Evolutionary conservation across 257 asterid species (phyloP), one percentile per base, ranked within the genome.

Genomic region (Echium plantagineum): DNA sequence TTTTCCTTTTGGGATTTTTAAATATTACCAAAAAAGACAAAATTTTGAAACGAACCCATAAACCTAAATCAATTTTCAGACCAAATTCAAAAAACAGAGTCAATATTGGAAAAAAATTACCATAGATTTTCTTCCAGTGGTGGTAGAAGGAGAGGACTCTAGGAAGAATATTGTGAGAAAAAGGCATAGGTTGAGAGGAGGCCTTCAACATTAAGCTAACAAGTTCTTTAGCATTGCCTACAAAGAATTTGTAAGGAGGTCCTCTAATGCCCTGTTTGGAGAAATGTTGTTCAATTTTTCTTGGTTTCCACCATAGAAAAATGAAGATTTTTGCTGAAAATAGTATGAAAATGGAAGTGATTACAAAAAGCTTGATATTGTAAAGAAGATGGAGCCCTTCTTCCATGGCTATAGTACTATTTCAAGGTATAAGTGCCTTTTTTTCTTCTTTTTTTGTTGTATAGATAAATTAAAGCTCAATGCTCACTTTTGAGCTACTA

Each of bases 51-150:
- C 46, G 9, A 35, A 7, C 46, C 46, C 10, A 35, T 35, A 35
- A 35, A 9, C 13, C 13, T 3, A 35, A 35, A 35, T 35, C 46
- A 35, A 35, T 6, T 35, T 35, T 7, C 5, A 35, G 9, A 1
- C 46, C 5, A 35, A 35, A 7, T 35, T 35, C 13, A 7, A 35
- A 32, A 32, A 35, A 7, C 46, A 35, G 46, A 35, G 46, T 3
- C 9, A 35, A 7, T 7, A 42, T 42, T 42, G 26, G 3, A 24
- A 49, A 20, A 18, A 7, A 2, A 30, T 63, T 58, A 77, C 83
- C 83, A 60, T 78, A 78, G 47, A 78, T 57, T 66, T 78, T 78
- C 80, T 75, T 72, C 83, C 83, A 78, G 65, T 78, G 83, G 49
- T 78, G 83, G 19, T 78, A 78, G 69, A 78, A 78, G n/a, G 83